Evolutionary conservation across 352 stramenopile genomes (phyloP).

Genomic region (Phytophthora brassicae): DNA sequence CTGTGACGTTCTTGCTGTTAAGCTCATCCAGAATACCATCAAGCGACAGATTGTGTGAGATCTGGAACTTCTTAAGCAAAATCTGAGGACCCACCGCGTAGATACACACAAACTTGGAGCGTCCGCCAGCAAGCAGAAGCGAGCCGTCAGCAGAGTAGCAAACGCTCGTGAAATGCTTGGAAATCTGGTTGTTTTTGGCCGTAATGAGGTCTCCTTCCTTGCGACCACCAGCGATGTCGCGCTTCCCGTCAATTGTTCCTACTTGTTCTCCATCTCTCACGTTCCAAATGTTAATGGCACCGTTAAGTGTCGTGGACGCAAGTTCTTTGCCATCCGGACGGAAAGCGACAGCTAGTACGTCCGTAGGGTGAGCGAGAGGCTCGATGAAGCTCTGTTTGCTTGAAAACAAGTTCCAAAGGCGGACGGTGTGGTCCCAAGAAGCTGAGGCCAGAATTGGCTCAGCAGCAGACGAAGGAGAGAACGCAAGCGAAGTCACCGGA

Average conservation of each 20-base stretch:
- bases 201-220: slow-evolving; percentile 82
- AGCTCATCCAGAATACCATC: slow-evolving; percentile 98
- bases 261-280: slow-evolving; percentile 94
- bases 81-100: slow-evolving; percentile 96
- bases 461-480: slow-evolving; percentile 78
- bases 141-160: slow-evolving; percentile 98
- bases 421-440: slow-evolving; percentile 99
- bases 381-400: slow-evolving; percentile 95
- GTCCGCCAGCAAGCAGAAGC: slow-evolving; percentile 96
- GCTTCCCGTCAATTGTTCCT: slow-evolving; percentile 95
- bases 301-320: slow-evolving; percentile 95
- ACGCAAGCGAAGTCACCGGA: slow-evolving; percentile 94
- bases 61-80: slow-evolving; percentile 99
- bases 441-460: slow-evolving; percentile 92
- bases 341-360: slow-evolving; percentile 97
- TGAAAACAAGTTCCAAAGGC: slow-evolving; percentile 99
- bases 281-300: slow-evolving; percentile 97
- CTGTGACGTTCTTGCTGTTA: slow-evolving; percentile 88
- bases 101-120: slow-evolving; percentile 99
- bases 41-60: slow-evolving; percentile 96
- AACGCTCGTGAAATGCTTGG: slow-evolving; percentile 99
- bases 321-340: slow-evolving; percentile 97
- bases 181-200: slow-evolving; percentile 89
- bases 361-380: slow-evolving; percentile 94
- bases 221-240: slow-evolving; percentile 95